Base-by-base conservation (phyloP, 2,329 filamentous ascomycete genomes). In the Aspergillus unguis region DNA sequence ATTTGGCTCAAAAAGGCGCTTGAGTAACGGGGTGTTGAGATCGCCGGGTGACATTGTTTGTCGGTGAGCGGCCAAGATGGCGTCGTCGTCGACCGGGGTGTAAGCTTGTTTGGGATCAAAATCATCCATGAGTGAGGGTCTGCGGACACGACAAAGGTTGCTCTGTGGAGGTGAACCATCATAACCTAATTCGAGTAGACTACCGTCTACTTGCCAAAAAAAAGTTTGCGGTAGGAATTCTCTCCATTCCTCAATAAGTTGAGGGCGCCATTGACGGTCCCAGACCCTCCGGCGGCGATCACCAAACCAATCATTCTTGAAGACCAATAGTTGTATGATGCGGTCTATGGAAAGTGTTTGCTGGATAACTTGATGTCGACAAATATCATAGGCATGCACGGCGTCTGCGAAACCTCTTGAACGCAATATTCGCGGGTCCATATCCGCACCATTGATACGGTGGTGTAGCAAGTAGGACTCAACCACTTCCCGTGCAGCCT, bases 241-340 rank as follows among this genome's bases (percentile, higher is more conserved):
- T 9, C 63, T 63, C 68, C 80, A 82, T 60, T 80, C 77, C 43
- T 69, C 62, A n/a, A 81, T 57, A 29, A 78, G 59, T 6, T 67
- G 61, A 1, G 79, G 80, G 3, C 80, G 59, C 1, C 66, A 51
- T 11, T 65, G 60, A 10, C 60, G 58, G 37, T 67, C 59, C 73
- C 71, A 76, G 10, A 28, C 17, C 6, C 8, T n/a, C 7, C 8
- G 35, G 26, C 31, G 29, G n/a, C 61, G 58, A 5, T 17, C 17
- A 17, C 55, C 49, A 0, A 44, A 44, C 62, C 60, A 66, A 3
- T 50, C 35, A 10, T 55, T 48, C 23, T 61, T 51, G 26, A 64
- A 49, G 7, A 67, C 35, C 29, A 66, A 57, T 9, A 59, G 50
- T 33, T 53, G 46, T 29, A 53, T 63, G 36, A 71, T 54, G 4